Percentiles rank a stretch among this genome's conserved stretches.
Evolutionary conservation across 352 stramenopile genomes (phyloP).

Genomic region (Globisporangium solare): DNA sequence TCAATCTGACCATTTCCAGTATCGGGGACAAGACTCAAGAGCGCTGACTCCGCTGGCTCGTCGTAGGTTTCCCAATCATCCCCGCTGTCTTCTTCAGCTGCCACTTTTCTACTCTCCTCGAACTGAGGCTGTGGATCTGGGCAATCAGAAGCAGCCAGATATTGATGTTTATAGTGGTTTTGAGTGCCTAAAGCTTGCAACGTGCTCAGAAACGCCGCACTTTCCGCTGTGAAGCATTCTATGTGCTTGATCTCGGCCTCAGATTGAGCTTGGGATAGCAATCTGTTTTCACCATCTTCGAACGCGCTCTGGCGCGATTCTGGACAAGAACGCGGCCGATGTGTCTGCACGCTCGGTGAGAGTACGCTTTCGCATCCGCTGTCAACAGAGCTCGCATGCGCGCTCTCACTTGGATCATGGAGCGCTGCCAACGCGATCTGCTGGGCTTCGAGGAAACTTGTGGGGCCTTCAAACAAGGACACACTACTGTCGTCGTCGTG

Average conservation of each 20-base stretch:
- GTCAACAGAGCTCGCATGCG: slow-evolving; percentile 10
- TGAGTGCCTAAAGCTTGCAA: background rate
- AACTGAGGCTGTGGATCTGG: too few species aligned
- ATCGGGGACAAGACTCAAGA: background rate
- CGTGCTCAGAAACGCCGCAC: background rate
- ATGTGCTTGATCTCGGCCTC: background rate
- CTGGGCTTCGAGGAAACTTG: slow-evolving; percentile 39
- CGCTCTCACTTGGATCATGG: slow-evolving; percentile 1
- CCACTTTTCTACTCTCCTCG: too few species aligned
- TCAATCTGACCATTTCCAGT: too few species aligned
- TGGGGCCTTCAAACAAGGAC: slow-evolving; percentile 27
- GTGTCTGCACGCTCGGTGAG: background rate
- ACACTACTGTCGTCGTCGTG: background rate
- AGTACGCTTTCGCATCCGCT: background rate
- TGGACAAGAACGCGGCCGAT: slow-evolving; percentile 7
- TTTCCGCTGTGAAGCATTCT: background rate
- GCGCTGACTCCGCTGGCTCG: slow-evolving; percentile 1
- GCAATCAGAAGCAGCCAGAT: too few species aligned
- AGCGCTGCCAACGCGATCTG: slow-evolving; percentile 19
- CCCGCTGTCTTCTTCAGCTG: background rate
- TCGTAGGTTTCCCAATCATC: slow-evolving; percentile 7
- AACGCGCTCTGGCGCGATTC: background rate
- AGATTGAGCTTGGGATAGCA: slow-evolving; percentile 3
- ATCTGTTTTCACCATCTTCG: background rate
- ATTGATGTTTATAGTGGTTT: too few species aligned